phyloP scores from a whole-genome alignment of 1,139 yeast species.

The Trichomonascaceae sp. region DNA sequence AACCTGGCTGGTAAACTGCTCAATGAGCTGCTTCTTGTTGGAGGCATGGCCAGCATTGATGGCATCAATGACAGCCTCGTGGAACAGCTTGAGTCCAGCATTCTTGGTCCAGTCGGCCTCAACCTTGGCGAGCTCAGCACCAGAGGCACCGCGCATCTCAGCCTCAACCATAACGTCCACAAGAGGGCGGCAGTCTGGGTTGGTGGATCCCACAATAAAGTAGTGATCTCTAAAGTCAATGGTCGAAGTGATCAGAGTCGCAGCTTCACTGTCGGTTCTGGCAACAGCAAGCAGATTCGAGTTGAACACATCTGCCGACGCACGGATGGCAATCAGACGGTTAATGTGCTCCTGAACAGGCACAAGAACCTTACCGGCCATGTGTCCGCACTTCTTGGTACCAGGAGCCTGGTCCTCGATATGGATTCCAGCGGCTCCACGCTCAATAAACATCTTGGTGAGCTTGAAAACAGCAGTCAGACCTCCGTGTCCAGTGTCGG shows the following conservation, averaged over 20 bases:
- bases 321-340: conserved; percentile 86
- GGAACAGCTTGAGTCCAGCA: conserved; percentile 81
- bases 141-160: conserved; percentile 59
- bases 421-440: conserved; percentile 98
- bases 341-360: conserved; percentile 96
- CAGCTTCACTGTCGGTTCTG: conserved; percentile 95
- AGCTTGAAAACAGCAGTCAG: conserved; percentile 89
- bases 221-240: conserved; percentile 93
- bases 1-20: conserved; percentile 53
- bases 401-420: conserved; percentile 99
- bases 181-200: conserved; percentile 64
- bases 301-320: conserved; percentile 89
- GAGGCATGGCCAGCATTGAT: conserved; percentile 49
- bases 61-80: conserved; percentile 82
- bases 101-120: conserved; percentile 75
- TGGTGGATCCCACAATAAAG: conserved; percentile 82
- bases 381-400: conserved; percentile 94
- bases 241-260: conserved; percentile 84
- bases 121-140: conserved; percentile 53
- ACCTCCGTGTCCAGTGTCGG: conserved; percentile 99
- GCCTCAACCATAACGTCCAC: conserved; percentile 74
- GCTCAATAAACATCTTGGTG: conserved; percentile 91
- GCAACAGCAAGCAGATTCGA: conserved; percentile 80
- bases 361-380: conserved; percentile 97
- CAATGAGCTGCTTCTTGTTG: conserved; percentile 54